These are phyloP conservation scores for Aspergillus sclerotialis DNA, from an alignment of 2,329 filamentous ascomycete genomes.

Conservation along the genomic window DNA sequence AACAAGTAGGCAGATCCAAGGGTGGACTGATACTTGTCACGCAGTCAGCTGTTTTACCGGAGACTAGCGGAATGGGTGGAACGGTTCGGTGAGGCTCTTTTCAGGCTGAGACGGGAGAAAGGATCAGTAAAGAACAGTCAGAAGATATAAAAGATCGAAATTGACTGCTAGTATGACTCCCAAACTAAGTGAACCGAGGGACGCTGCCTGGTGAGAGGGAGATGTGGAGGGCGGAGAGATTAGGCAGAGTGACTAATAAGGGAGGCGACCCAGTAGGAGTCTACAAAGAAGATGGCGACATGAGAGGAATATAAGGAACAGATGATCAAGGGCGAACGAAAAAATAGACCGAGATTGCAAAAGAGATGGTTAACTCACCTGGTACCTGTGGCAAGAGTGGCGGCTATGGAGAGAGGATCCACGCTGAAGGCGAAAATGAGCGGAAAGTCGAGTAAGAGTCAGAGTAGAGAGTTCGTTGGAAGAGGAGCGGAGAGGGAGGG, in stretches of 20 bases:
- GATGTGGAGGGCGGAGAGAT: not conserved
- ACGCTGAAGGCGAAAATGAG: not conserved
- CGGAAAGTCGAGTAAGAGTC: slow-evolving; percentile 1
- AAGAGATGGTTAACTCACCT: slow-evolving; percentile 1
- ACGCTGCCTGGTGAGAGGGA: slow-evolving; percentile 1
- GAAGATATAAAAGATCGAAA: slow-evolving; percentile 2
- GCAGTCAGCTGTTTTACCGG: slow-evolving; percentile 19
- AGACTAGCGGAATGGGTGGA: slow-evolving; percentile 7
- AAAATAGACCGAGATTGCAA: slow-evolving; percentile 1
- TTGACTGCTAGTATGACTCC: slow-evolving; percentile 3
- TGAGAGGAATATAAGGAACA: not conserved
- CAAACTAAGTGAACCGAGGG: not conserved
- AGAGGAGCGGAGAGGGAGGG: not conserved
- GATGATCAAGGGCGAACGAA: not conserved
- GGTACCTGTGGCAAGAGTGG: slow-evolving; percentile 2
- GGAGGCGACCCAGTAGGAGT: not conserved
- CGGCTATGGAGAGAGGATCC: not conserved
- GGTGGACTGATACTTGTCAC: slow-evolving; percentile 20
- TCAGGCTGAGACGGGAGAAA: slow-evolving; percentile 5
- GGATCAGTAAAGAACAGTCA: slow-evolving; percentile 1
- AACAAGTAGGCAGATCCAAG: slow-evolving; percentile 28
- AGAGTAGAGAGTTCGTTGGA: too few relatives aligned
- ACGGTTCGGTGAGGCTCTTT: slow-evolving; percentile 8
- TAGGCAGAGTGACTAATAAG: not conserved
- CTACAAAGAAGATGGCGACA: not conserved